These are phyloP conservation scores for Adenanthera pavonina DNA, from an alignment of 306 rosid species.

Conservation along the genomic window DNA sequence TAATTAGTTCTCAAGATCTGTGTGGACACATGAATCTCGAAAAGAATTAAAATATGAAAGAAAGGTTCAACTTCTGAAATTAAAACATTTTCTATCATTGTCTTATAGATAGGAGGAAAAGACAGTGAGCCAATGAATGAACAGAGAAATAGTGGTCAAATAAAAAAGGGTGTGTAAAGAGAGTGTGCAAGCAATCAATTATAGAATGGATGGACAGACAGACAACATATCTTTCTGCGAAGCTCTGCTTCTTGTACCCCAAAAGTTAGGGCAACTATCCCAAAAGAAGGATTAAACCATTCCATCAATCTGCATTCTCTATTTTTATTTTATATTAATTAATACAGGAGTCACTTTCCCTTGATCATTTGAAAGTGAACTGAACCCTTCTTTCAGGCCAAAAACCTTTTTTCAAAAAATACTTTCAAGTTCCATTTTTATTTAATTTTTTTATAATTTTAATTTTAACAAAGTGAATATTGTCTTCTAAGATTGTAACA, in stretches of 20 bases:
- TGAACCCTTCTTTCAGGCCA: no score
- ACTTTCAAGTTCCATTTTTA: background rate
- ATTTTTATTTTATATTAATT: slow-evolving; percentile 3
- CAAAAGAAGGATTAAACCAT: slow-evolving; percentile 50
- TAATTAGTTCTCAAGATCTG: no score
- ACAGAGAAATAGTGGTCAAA: slow-evolving; percentile 19
- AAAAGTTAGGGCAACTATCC: slow-evolving; percentile 58
- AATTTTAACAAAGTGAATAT: no score
- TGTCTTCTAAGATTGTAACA: no score
- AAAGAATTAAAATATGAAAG: no score
- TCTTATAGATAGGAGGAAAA: background rate
- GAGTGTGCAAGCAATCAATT: slow-evolving; percentile 44
- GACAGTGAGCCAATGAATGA: background rate
- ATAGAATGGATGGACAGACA: slow-evolving; percentile 46
- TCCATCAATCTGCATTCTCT: slow-evolving; percentile 33
- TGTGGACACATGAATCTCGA: background rate
- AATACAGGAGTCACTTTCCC: slow-evolving; percentile 37
- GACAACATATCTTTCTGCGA: slow-evolving; percentile 53
- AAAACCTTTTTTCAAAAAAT: no score
- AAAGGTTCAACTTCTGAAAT: no score
- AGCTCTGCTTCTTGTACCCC: slow-evolving; percentile 40
- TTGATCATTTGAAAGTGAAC: slow-evolving; percentile 28
- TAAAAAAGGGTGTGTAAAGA: slow-evolving; percentile 43
- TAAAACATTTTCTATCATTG: no score
- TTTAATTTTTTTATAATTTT: background rate